Evolutionary conservation across 345 rosid species (phyloP), one percentile per base, ranked within the genome.

Genomic region (Citrus medica): DNA sequence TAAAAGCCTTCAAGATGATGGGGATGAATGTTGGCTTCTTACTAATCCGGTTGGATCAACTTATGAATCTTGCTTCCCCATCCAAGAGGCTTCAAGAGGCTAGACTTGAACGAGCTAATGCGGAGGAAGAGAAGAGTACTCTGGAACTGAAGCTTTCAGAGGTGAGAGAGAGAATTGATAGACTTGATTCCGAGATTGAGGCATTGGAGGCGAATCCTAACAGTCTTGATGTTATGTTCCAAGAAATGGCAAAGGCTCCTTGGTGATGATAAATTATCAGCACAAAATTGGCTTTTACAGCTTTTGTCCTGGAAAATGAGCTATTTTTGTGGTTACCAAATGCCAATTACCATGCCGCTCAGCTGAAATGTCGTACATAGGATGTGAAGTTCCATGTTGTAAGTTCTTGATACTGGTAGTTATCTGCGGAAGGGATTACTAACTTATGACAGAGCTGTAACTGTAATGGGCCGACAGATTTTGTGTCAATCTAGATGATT

Each of bases 11-110:
- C 16, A 72, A 75, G 75, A 37, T 46, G 10, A 67, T 85, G 73
- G 91, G 88, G 56, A 81, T 88, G 88, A 85, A 79, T 25, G 82
- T 85, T 4, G 80, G 83, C 8, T 82, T 85, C 68, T 24, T 85
- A 70, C 70, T 79, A 27, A 77, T 33, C 5, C 73, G 84, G 38
- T 53, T 87, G 67, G 68, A 79, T 33, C 81, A 67, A 25, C 78
- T 86, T 14, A 51, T 71, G 79, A 78, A 69, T 58, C 76, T 87
- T 24, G 60, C 75, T 38, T 37, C 14, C 0, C 69, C 78, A 40
- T 79, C 86, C 22, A 69, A 65, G 68, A 84, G 80, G 61, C n/a
- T 51, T 42, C 25, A 75, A 71, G 75, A 79, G 69, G 82, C 80
- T 58, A 83, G 64, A 81, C 22, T 24, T 33, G 78, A 77, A 71